Conservation (phyloP, 2,329 filamentous ascomycete species). For the Trichoderma pleuroti region DNA sequence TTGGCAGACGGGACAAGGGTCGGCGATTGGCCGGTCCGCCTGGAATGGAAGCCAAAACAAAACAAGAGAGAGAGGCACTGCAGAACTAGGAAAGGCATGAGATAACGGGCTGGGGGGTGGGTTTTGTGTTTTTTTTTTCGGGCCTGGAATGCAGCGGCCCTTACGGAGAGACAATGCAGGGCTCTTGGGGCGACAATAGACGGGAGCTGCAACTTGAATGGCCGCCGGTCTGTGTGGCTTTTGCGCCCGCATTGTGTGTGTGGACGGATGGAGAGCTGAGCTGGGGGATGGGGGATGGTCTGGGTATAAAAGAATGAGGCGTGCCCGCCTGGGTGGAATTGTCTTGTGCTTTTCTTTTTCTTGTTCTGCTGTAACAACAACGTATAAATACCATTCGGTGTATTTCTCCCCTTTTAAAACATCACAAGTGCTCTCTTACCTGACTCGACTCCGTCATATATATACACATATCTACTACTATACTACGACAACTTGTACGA, state of each 20-base stretch:
- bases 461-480: too few species aligned
- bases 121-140: too few species aligned
- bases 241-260: neutral
- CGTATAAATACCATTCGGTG: neutral
- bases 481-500: too few species aligned
- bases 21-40: neutral
- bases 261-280: neutral
- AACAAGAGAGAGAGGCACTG: neutral
- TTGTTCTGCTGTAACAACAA: neutral
- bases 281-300: neutral
- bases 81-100: neutral
- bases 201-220: neutral
- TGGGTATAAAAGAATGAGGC: constrained; percentile 8
- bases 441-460: neutral
- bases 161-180: neutral
- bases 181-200: neutral
- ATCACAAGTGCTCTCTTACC: neutral
- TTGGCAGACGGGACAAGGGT: neutral
- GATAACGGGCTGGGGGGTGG: neutral
- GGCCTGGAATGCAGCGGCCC: neutral
- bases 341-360: neutral
- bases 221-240: neutral
- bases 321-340: neutral
- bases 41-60: neutral
- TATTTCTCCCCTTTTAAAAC: neutral